A percentile compares a stretch with the other conserved stretches of the same genome.
These are phyloP conservation scores for Insectozyma bohioensis DNA, from an alignment of 1,139 yeast species.

Conservation along the genomic window DNA sequence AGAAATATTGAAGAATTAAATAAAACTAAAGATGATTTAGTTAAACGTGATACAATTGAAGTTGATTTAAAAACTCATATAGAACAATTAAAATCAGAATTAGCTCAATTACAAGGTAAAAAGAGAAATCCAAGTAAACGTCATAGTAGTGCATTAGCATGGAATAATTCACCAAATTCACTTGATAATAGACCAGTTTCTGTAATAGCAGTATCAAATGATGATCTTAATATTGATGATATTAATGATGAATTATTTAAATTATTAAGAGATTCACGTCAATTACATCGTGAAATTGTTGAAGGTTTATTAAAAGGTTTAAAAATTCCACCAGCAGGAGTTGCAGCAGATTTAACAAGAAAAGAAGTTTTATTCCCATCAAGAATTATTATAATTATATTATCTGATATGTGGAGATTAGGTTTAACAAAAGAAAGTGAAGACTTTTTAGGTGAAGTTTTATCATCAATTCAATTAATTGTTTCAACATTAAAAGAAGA, in stretches of 20 bases:
- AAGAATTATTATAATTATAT: constrained; percentile 84
- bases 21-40: constrained; percentile 58
- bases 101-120: constrained; percentile 48
- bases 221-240: constrained; percentile 60
- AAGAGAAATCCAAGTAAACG: constrained; percentile 39
- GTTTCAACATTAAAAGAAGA: constrained; percentile 75
- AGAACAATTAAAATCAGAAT: constrained; percentile 65
- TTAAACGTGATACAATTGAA: constrained; percentile 66
- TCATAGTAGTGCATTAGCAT: constrained; percentile 42
- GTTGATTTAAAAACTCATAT: constrained; percentile 68
- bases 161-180: constrained; percentile 30
- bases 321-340: constrained; percentile 82
- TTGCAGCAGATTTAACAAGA: constrained; percentile 77
- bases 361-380: constrained; percentile 97
- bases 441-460: constrained; percentile 84
- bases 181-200: constrained; percentile 55
- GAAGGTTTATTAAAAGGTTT: constrained; percentile 87
- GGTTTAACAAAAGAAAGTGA: constrained; percentile 93
- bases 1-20: constrained; percentile 63
- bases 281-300: constrained; percentile 79
- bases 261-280: constrained; percentile 75
- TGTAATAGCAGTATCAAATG: constrained; percentile 55
- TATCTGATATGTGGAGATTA: constrained; percentile 98
- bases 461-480: constrained; percentile 82
- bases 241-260: constrained; percentile 73